Conservation (phyloP, 2,329 filamentous ascomycete genomes). For the Alternaria infectoria region DNA sequence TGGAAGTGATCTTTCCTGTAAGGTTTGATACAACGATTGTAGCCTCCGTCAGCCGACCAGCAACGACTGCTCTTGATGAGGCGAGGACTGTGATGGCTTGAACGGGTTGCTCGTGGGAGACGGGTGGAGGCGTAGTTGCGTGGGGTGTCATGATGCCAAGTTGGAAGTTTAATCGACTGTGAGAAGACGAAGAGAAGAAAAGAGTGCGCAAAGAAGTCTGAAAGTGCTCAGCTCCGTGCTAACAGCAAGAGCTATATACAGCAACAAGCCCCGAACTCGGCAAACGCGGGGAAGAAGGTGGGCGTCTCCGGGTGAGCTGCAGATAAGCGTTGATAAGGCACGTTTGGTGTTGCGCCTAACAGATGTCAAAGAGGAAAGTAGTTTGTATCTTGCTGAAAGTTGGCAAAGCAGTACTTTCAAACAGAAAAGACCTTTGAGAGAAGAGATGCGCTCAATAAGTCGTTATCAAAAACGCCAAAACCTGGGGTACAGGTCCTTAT, state of each 20-base stretch:
- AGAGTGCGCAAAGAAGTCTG: constrained; percentile 2
- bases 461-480: constrained; percentile 31
- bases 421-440: neutral
- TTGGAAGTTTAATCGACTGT: neutral
- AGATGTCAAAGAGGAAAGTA: constrained; percentile 16
- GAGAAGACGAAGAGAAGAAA: constrained; percentile 14
- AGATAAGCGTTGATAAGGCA: constrained; percentile 47
- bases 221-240: constrained; percentile 9
- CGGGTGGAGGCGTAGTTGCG: constrained; percentile 41
- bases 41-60: constrained; percentile 76
- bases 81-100: constrained; percentile 74
- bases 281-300: constrained; percentile 28
- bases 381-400: neutral
- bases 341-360: constrained; percentile 18
- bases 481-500: constrained; percentile 47
- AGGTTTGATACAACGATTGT: constrained; percentile 78
- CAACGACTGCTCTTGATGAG: constrained; percentile 82
- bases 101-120: constrained; percentile 32
- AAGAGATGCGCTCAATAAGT: constrained; percentile 6
- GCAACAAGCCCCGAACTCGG: constrained; percentile 24
- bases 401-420: neutral
- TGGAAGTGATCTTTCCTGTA: constrained; percentile 83
- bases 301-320: constrained; percentile 21
- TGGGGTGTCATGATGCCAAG: constrained; percentile 45
- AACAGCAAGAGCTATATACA: constrained; percentile 29